Conservation (phyloP, 352 stramenopile genomes). For the Aphanomyces euteiches region DNA sequence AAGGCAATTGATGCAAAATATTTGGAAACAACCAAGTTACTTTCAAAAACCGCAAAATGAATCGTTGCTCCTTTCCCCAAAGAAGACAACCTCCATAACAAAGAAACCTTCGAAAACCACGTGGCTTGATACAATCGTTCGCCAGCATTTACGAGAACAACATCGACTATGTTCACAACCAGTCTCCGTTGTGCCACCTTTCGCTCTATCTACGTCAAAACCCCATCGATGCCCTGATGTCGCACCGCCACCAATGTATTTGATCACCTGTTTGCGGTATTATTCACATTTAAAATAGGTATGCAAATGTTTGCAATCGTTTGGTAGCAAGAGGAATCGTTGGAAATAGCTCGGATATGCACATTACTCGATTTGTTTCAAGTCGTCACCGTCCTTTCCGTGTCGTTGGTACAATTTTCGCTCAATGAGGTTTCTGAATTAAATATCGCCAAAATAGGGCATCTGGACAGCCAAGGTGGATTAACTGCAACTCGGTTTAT, state of each 20-base stretch:
- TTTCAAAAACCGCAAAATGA: slow-evolving; percentile 8
- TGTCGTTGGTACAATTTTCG: slow-evolving; percentile 39
- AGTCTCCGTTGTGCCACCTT: slow-evolving; percentile 80
- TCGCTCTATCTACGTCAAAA: slow-evolving; percentile 48
- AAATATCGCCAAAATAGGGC: neutral
- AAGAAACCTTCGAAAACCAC: slow-evolving; percentile 26
- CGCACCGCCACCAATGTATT: slow-evolving; percentile 35
- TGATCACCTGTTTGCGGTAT: slow-evolving; percentile 19
- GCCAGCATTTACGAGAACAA: slow-evolving; percentile 82
- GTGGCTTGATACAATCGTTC: slow-evolving; percentile 69
- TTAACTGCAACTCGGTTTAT: slow-evolving; percentile 11
- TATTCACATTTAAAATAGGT: slow-evolving; percentile 28
- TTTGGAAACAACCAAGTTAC: slow-evolving; percentile 7
- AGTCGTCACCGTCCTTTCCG: slow-evolving; percentile 71
- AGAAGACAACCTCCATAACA: neutral
- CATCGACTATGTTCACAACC: slow-evolving; percentile 84
- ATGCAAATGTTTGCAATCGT: slow-evolving; percentile 60
- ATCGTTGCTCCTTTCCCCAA: neutral
- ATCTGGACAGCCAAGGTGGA: neutral
- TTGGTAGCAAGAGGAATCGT: slow-evolving; percentile 54
- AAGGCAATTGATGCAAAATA: neutral
- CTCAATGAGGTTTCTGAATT: slow-evolving; percentile 20
- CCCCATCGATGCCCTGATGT: slow-evolving; percentile 74
- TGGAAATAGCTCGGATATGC: slow-evolving; percentile 54
- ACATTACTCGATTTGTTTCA: slow-evolving; percentile 73